phyloP scores from a whole-genome alignment of 1,139 yeast genomes.

The Yamadazyma atlantica region DNA sequence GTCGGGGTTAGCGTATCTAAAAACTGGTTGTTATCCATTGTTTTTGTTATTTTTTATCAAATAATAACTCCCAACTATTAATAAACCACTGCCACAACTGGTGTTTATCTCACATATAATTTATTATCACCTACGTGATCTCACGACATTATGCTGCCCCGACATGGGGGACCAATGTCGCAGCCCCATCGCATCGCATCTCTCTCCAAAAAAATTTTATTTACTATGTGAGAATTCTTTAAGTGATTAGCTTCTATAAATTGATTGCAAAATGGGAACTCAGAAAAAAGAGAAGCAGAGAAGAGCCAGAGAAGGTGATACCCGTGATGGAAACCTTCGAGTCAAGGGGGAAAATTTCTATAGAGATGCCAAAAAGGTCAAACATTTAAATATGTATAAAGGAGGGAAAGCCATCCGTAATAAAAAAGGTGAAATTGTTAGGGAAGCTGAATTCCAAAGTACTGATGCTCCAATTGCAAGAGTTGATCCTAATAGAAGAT shows the following conservation, averaged over 20 bases:
- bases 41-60: neutral
- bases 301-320: conserved; percentile 77
- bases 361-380: conserved; percentile 89
- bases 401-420: conserved; percentile 86
- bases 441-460: conserved; percentile 87
- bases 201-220: conserved; percentile 10
- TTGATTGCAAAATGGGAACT: conserved; percentile 65
- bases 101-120: no score
- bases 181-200: conserved; percentile 11
- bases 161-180: no score
- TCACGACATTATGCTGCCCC: neutral
- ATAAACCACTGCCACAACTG: neutral
- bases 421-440: conserved; percentile 80
- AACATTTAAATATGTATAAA: conserved; percentile 88
- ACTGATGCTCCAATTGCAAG: conserved; percentile 88
- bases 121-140: neutral
- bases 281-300: conserved; percentile 89
- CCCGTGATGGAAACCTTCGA: conserved; percentile 85
- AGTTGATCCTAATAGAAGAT: conserved; percentile 92
- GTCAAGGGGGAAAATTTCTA: conserved; percentile 97
- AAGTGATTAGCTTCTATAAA: neutral
- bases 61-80: neutral
- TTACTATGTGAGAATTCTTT: neutral
- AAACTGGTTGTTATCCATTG: conserved; percentile 9
- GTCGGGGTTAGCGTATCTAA: conserved; percentile 42